Percentiles rank a stretch among this genome's conserved stretches.
phyloP scores from a whole-genome alignment of 169 alveolate species.

The Neospora caninum region DNA sequence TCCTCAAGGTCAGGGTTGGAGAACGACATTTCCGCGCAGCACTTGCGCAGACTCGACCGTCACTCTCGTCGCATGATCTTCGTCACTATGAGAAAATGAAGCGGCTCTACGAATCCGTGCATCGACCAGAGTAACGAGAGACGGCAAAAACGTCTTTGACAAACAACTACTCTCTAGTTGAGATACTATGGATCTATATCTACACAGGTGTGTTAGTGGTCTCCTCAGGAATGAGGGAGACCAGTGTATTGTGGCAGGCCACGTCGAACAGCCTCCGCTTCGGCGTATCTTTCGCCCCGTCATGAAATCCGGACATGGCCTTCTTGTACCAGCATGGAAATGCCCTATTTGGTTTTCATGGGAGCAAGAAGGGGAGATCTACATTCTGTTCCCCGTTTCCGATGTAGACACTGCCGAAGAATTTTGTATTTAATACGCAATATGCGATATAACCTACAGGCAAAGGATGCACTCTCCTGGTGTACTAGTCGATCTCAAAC shows the following conservation, averaged over 20 bases:
- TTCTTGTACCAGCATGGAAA: no score
- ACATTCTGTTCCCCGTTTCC: slow-evolving; percentile 56
- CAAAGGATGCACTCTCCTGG: neutral
- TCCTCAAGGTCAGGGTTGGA: neutral
- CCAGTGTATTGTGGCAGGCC: no score
- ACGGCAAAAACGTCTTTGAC: no score
- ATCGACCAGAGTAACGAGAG: neutral
- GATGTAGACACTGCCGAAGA: slow-evolving; percentile 54
- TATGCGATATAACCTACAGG: slow-evolving; percentile 55
- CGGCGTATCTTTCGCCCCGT: no score
- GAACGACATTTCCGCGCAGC: slow-evolving; percentile 42
- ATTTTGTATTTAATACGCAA: slow-evolving; percentile 33
- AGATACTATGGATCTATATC: no score
- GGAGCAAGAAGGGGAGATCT: slow-evolving; percentile 59
- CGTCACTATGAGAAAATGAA: slow-evolving; percentile 51
- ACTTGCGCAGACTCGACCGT: slow-evolving; percentile 44
- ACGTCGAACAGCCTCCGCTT: no score
- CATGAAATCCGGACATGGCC: no score
- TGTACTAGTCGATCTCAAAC: no score
- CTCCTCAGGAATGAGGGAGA: no score
- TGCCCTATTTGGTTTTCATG: neutral
- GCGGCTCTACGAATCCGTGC: slow-evolving; percentile 21
- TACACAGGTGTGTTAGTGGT: no score
- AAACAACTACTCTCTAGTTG: no score
- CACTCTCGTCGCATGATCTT: slow-evolving; percentile 48